Evolutionary conservation across 306 rosid genomes (phyloP).

Genomic region (Rubus parviflorus): DNA sequence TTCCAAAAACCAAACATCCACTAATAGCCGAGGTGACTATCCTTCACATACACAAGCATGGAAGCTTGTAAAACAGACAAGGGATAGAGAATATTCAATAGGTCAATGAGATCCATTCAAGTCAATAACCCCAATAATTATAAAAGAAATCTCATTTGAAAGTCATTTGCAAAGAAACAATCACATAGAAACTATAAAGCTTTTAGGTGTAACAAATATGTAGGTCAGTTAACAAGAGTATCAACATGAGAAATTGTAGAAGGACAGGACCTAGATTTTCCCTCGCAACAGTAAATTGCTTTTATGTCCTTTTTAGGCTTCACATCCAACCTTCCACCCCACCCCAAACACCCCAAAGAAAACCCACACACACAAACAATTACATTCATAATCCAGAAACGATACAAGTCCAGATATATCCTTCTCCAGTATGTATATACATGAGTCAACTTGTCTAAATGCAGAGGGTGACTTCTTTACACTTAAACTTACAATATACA

Average conservation of each 20-base stretch:
- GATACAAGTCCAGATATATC: background rate
- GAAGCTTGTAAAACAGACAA: background rate
- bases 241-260: background rate
- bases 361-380: background rate
- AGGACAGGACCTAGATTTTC: background rate
- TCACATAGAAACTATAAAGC: background rate
- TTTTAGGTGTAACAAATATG: background rate
- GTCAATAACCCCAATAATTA: background rate
- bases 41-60: background rate
- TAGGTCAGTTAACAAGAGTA: background rate
- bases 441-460: background rate
- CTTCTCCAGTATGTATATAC: background rate
- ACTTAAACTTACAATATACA: background rate
- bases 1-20: background rate
- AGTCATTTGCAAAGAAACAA: background rate
- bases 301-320: background rate
- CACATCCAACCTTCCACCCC: background rate
- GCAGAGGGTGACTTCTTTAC: background rate
- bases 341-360: background rate
- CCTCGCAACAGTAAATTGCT: background rate
- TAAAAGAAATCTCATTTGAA: background rate
- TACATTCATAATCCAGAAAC: background rate
- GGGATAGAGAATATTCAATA: background rate
- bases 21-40: background rate
- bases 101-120: background rate